These are phyloP conservation scores for Blastomyces gilchristii DNA, from an alignment of 2,329 filamentous ascomycete genomes.

Conservation along the genomic window DNA sequence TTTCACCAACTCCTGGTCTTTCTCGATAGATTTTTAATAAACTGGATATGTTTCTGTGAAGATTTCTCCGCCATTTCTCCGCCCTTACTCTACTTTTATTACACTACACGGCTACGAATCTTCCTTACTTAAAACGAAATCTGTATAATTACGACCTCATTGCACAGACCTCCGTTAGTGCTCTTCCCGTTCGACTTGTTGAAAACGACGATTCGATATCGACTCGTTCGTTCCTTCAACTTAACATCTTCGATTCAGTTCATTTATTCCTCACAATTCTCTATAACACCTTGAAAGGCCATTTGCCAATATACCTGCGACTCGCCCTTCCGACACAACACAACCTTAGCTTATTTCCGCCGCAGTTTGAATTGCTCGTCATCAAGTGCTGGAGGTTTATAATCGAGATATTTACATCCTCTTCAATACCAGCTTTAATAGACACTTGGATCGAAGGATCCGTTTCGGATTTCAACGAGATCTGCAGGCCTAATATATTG, in stretches of 20 bases:
- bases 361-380: neutral
- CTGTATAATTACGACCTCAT: neutral
- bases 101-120: neutral
- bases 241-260: neutral
- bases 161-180: neutral
- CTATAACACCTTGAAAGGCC: neutral
- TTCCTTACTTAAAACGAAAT: neutral
- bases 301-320: neutral
- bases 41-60: conserved; percentile 11
- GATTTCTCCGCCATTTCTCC: neutral
- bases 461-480: neutral
- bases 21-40: conserved; percentile 13
- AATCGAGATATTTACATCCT: neutral
- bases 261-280: neutral
- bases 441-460: neutral
- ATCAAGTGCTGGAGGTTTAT: neutral
- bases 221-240: conserved; percentile 5
- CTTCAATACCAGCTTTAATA: conserved; percentile 2
- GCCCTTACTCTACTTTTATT: neutral
- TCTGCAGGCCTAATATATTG: neutral
- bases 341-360: neutral
- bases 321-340: neutral
- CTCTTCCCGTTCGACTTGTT: neutral
- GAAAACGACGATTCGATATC: conserved; percentile 4
- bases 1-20: conserved; percentile 13